Evolutionary conservation across 495 filamentous ascomycete species (phyloP), one percentile per base, ranked within the genome.

Genomic region (Penicillium mononematosum): DNA sequence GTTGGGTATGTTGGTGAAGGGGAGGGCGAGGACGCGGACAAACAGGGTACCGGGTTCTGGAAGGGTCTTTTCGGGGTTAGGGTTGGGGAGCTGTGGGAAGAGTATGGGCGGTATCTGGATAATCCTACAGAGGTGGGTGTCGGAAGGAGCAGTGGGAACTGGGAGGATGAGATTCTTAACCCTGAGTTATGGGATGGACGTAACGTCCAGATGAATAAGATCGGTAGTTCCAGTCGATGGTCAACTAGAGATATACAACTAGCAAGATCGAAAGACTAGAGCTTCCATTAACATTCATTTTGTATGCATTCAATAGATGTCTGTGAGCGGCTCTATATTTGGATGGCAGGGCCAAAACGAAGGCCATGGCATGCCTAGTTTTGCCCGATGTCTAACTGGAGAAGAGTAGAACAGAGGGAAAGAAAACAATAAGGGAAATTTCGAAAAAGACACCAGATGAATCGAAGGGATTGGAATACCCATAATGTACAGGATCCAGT

Each of bases 1-100:
- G 75, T 73, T 43, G 76, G 76, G 20, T 78, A 75, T 66, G 44
- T 77, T 9, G 74, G 70, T 50, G 65, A 72, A 63, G 59, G 27
- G 2, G 41, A 65, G 42, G 59, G 27, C 1, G 41, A 65, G 42
- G 73, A 75, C 57, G 12, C n/a, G 68, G 74, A 81, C 12, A 4
- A 12, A 22, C n/a, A 45, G 5, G 78, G 82, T 64, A 75, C 79
- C 41, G 62, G 69, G 11, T 92, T 93, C 58, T 97, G 92, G 92
- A 79, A 77, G 19, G 75, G 78, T 45, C 66, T 92, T 5, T 84
- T 90, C 54, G 89, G 86, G 2, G 61, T 70, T 45, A 74, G 78
- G 16, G 81, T 96, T 8, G 75, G 80, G 42, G 78, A 88, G 59
- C 64, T 96, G 36, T 96, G 90, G 85, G 76, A 78, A 20, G 85